phyloP scores from a whole-genome alignment of 176 grass and related monocot genomes.

The Oryza rufipogon region DNA sequence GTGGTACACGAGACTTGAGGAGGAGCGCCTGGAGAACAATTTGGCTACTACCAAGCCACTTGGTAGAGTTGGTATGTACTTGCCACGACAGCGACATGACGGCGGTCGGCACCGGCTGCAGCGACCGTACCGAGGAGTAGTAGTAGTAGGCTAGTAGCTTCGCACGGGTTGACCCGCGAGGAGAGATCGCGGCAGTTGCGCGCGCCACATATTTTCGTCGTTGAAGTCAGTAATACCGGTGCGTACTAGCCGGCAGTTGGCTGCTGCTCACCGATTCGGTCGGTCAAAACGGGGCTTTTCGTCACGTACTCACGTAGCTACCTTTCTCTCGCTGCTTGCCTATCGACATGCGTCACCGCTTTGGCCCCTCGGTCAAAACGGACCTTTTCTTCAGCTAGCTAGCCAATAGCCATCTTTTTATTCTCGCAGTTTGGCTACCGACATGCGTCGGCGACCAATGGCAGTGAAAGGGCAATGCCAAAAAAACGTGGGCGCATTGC shows the following conservation, averaged over 20 bases:
- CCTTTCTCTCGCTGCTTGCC: not conserved
- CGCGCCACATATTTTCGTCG: not conserved
- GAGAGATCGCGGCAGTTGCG: not conserved
- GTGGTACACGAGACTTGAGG: not conserved
- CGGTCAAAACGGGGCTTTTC: conserved; percentile 19
- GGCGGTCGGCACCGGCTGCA: not conserved
- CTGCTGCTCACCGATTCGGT: not conserved
- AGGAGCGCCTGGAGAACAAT: not conserved
- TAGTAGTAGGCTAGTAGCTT: not conserved
- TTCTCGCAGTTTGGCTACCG: not conserved
- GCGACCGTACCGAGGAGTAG: no score
- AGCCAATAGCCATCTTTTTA: not conserved
- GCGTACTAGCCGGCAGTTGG: not conserved
- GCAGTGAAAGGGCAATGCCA: not conserved
- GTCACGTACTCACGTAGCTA: not conserved
- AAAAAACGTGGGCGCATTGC: not conserved
- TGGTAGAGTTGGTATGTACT: not conserved
- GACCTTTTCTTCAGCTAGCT: not conserved
- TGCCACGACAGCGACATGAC: not conserved
- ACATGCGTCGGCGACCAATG: not conserved
- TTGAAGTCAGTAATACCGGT: conserved; percentile 19
- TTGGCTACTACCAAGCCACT: not conserved
- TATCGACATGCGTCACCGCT: conserved; percentile 5
- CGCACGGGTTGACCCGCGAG: conserved; percentile 10
- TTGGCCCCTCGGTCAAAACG: conserved; percentile 30